A percentile compares a stretch with the other conserved stretches of the same genome.
phyloP scores from a whole-genome alignment of 1,284 basidiomycete species.

The Puccinia coronata region DNA sequence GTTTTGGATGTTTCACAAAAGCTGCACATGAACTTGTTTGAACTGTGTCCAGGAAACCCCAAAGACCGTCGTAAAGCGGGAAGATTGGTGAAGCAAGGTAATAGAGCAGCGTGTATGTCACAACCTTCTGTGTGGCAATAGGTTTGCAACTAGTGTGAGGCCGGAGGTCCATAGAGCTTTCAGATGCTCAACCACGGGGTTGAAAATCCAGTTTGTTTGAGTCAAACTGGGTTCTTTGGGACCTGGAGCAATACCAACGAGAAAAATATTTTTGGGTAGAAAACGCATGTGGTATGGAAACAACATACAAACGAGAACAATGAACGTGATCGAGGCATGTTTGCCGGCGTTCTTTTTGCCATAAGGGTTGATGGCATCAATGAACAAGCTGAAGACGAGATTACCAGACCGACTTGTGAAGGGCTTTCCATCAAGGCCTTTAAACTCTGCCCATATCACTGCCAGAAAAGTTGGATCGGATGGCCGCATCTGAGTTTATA shows the following conservation, averaged over 20 bases:
- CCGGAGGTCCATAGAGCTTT: slow-evolving; percentile 57
- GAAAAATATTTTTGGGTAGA: slow-evolving; percentile 59
- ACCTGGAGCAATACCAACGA: slow-evolving; percentile 60
- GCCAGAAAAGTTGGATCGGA: too few species aligned
- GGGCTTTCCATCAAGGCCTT: neutral
- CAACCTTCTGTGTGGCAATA: slow-evolving; percentile 4
- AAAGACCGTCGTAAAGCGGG: slow-evolving; percentile 47
- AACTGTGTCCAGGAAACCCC: slow-evolving; percentile 32
- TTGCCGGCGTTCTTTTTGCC: slow-evolving; percentile 15
- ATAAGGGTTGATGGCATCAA: slow-evolving; percentile 38
- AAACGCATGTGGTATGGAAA: slow-evolving; percentile 57
- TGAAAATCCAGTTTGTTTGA: slow-evolving; percentile 57
- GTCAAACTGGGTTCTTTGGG: slow-evolving; percentile 51
- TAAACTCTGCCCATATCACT: slow-evolving; percentile 11
- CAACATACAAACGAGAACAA: slow-evolving; percentile 10
- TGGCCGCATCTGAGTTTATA: too few species aligned
- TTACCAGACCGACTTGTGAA: slow-evolving; percentile 17
- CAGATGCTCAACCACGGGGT: slow-evolving; percentile 57
- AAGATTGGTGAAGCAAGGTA: slow-evolving; percentile 37
- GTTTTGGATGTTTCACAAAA: slow-evolving; percentile 27
- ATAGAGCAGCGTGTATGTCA: neutral
- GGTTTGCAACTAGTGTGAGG: slow-evolving; percentile 40
- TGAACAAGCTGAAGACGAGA: slow-evolving; percentile 36
- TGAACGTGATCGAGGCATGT: slow-evolving; percentile 28
- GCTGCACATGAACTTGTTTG: slow-evolving; percentile 43